phyloP scores from a whole-genome alignment of 1,284 basidiomycete genomes.

The Microbotryum scabiosae region DNA sequence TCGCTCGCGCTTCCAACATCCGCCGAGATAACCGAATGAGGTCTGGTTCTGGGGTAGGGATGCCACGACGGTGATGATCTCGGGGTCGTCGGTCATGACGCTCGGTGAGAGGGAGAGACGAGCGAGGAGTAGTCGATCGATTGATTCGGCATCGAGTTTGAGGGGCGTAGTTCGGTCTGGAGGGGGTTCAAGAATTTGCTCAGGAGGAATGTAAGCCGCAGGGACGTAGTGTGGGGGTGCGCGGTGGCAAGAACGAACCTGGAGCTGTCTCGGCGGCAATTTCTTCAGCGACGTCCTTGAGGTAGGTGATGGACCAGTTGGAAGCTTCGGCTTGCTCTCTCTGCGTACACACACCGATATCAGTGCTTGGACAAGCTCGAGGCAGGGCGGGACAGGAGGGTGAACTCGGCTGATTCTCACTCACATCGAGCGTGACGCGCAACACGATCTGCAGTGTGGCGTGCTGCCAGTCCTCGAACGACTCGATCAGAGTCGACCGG shows the following conservation, averaged over 20 bases:
- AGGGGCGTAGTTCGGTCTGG: constrained; percentile 12
- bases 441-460: constrained; percentile 28
- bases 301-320: constrained; percentile 68
- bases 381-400: constrained; percentile 11
- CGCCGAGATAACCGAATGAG: constrained; percentile 80
- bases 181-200: background rate
- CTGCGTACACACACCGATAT: constrained; percentile 42
- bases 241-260: constrained; percentile 34
- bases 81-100: constrained; percentile 77
- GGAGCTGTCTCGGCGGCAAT: constrained; percentile 59
- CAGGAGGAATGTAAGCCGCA: constrained; percentile 31
- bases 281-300: constrained; percentile 68
- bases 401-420: constrained; percentile 34
- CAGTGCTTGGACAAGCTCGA: constrained; percentile 1
- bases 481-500: constrained; percentile 7
- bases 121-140: constrained; percentile 76
- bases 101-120: constrained; percentile 73
- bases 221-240: constrained; percentile 38
- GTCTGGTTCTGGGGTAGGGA: constrained; percentile 71
- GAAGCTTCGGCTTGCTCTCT: constrained; percentile 59
- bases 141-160: constrained; percentile 45
- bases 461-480: constrained; percentile 31
- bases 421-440: constrained; percentile 66
- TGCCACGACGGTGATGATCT: constrained; percentile 66
- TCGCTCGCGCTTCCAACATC: constrained; percentile 80